Conservation (phyloP, 2,329 filamentous ascomycete species). For the Alternaria novae-zelandiae region DNA sequence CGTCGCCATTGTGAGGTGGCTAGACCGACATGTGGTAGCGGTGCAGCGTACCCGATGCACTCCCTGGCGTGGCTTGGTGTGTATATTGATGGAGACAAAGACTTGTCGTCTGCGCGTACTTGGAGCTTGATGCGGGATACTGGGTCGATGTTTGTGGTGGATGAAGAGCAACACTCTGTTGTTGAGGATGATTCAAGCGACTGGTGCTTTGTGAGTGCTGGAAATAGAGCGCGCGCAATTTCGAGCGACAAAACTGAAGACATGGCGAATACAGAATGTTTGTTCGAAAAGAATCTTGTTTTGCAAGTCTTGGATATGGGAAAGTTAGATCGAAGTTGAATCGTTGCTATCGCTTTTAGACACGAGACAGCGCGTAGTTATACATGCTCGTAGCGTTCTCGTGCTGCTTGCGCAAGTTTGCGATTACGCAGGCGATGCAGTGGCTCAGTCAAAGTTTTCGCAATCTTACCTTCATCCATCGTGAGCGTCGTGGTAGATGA, state of each 20-base stretch:
- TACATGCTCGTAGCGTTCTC: neutral
- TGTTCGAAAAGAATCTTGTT: no score
- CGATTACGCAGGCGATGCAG: neutral
- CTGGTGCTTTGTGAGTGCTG: neutral
- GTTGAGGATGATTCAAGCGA: neutral
- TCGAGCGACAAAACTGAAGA: neutral
- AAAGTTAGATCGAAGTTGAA: no score
- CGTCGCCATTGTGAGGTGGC: neutral
- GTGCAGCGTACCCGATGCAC: neutral
- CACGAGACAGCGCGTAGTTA: neutral
- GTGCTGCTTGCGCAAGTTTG: neutral
- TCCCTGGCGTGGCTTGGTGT: no score
- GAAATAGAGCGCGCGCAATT: neutral
- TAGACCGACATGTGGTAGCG: constrained; percentile 1
- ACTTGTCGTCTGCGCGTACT: no score
- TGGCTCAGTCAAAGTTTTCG: constrained; percentile 3
- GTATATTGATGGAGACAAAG: no score
- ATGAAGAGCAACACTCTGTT: no score
- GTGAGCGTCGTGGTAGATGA: neutral
- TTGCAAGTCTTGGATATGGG: no score
- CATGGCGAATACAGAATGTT: neutral
- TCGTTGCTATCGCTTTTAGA: neutral
- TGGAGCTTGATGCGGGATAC: no score
- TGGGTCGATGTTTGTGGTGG: neutral
- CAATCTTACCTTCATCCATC: neutral